A percentile compares a stretch with the other conserved stretches of the same genome.
Conservation (phyloP, 805 yeast genomes). For the Komagataella pseudopastoris region DNA sequence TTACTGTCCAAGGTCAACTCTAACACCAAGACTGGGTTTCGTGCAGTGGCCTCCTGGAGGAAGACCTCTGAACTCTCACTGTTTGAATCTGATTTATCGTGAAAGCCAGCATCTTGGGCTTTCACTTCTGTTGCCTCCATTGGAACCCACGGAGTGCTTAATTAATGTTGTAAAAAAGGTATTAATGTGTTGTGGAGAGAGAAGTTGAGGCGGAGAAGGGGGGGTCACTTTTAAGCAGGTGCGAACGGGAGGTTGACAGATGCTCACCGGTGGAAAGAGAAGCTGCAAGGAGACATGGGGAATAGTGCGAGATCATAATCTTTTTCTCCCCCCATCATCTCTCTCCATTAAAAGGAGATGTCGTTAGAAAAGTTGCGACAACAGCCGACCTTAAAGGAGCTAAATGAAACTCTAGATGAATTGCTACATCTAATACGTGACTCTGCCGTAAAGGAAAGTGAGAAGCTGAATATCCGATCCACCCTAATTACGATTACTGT, state of each 20-base stretch:
- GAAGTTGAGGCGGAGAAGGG: not conserved
- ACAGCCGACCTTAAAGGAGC: not conserved
- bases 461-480: not conserved
- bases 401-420: not conserved
- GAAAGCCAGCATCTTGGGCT: not conserved
- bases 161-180: not conserved
- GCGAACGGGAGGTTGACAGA: not conserved
- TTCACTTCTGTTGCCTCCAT: not conserved
- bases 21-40: slow-evolving; percentile 61
- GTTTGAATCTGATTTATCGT: not conserved
- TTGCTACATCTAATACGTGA: not conserved
- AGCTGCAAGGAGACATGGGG: not conserved
- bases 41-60: not conserved
- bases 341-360: not conserved
- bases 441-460: not conserved
- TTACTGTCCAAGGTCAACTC: slow-evolving; percentile 75
- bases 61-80: not conserved
- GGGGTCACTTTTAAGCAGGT: not conserved
- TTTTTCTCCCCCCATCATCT: not conserved
- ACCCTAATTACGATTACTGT: not conserved
- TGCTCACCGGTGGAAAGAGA: not conserved
- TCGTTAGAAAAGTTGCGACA: not conserved
- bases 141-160: not conserved
- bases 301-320: not conserved
- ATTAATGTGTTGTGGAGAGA: not conserved